Evolutionary conservation across 176 grass and related monocot genomes (phyloP), one percentile per base, ranked within the genome.

Genomic region (Poa pratensis): DNA sequence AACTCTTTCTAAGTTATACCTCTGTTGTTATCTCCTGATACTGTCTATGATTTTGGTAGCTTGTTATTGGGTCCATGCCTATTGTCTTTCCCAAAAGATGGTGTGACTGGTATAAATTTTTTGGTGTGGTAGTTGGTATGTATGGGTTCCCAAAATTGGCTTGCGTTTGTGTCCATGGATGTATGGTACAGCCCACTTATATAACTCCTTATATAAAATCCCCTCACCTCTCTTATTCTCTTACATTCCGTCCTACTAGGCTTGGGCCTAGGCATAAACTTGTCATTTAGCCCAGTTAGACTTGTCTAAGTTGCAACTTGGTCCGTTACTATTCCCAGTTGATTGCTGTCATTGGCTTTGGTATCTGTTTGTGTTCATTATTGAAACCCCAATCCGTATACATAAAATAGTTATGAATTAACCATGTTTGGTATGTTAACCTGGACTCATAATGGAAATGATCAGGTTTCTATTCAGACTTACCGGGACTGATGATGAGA

Each of bases 391-490:
- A 49, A 46, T 3, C 0, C 9, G 3, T 51, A 49, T 20, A 20
- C 61, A 40, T 34, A 50, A 49, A 17, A 23, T 0, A 61, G 48
- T 75, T 34, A 57, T 15, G 9, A 34, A 35, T 18, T 7, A 39
- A 45, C 20, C 19, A 73, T 53, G 10, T 57, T 32, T 54, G 49
- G 20, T 37, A 26, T 22, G 5, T 72, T 42, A 90, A 50, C 34
- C 55, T 16, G 57, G 45, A n/a, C 48, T 18, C 65, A 13, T 81
- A 39, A 17, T 60, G 75, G 42, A 40, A 71, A 84, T 39, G n/a
- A 75, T 42, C 69, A 99, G 93, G 96, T 99, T 99, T 80, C 82
- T 96, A 45, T 84, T 96, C 81, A 92, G 82, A 86, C 90, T 99
- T 57, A 94, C 91, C 4, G 96, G 96, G 79, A 91, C 81, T 0